Evolutionary conservation across 345 rosid genomes (phyloP).

Genomic region (Eucalyptus pumila): DNA sequence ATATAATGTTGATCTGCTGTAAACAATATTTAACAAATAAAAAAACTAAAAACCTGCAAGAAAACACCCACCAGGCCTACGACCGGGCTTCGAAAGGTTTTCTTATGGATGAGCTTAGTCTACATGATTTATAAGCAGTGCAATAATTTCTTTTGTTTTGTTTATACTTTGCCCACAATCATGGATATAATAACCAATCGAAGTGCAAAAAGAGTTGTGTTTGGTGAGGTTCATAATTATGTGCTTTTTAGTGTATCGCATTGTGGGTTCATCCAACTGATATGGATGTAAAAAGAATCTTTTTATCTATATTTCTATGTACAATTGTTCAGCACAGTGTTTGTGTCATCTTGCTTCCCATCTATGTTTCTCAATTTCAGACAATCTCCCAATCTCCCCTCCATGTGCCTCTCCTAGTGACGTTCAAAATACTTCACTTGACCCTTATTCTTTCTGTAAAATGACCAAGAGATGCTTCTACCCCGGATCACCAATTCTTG

Average conservation of each 20-base stretch:
- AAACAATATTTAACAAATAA: background rate
- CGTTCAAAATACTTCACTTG: background rate
- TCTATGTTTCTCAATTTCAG: background rate
- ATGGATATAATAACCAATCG: background rate
- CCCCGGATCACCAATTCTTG: background rate
- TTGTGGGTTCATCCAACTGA: background rate
- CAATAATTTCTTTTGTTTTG: background rate
- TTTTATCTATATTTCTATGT: background rate
- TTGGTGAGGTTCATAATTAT: background rate
- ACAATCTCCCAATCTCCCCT: background rate
- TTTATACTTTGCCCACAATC: background rate
- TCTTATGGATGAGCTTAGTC: background rate
- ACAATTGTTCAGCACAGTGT: background rate
- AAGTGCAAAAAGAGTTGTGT: background rate
- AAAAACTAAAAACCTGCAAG: background rate
- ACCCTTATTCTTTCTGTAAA: background rate
- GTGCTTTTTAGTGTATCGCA: background rate
- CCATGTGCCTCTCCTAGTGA: background rate
- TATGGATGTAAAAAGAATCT: background rate
- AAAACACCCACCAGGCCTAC: background rate
- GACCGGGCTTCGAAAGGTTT: background rate
- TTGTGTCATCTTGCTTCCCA: background rate
- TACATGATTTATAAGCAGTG: background rate
- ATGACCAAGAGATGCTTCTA: background rate
- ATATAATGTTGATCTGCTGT: background rate